Percentiles rank a stretch among this genome's conserved stretches.
These are phyloP conservation scores for Radiomyces spectabilis DNA, from an alignment of 192 early-diverging fungal species.

Conservation along the genomic window DNA sequence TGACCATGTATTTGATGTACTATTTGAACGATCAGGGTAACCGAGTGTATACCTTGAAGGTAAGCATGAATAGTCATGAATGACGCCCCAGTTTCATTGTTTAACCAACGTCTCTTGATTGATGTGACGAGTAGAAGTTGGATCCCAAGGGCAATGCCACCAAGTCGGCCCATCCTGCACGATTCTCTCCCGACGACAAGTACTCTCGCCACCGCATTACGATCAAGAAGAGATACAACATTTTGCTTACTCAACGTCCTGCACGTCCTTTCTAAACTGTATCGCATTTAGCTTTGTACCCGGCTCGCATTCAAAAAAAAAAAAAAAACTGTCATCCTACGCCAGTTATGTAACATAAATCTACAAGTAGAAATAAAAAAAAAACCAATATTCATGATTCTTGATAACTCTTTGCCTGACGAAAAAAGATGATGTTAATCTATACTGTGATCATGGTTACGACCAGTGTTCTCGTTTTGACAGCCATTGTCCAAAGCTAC, in stretches of 20 bases:
- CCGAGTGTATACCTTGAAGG: slow-evolving; percentile 95
- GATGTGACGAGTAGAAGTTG: slow-evolving; percentile 57
- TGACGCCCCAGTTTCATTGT: neutral
- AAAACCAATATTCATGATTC: neutral
- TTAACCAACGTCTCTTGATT: neutral
- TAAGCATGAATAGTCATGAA: slow-evolving; percentile 13
- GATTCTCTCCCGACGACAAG: slow-evolving; percentile 99
- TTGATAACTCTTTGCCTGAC: no score
- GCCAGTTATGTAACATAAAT: no score
- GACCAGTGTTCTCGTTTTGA: no score
- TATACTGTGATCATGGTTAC: no score
- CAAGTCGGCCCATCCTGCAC: slow-evolving; percentile 97
- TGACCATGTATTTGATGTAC: slow-evolving; percentile 97
- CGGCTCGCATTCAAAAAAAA: no score
- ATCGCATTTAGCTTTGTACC: neutral
- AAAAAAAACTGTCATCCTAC: no score
- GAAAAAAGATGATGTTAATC: no score
- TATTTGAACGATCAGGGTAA: slow-evolving; percentile 69
- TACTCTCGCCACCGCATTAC: slow-evolving; percentile 96
- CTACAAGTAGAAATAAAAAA: no score
- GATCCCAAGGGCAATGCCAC: slow-evolving; percentile 72
- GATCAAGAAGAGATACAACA: slow-evolving; percentile 89
- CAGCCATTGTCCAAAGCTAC: no score
- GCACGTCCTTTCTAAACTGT: neutral
- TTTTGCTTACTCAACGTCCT: slow-evolving; percentile 22